Conservation (phyloP, 495 filamentous ascomycete species). For the Annulohypoxylon nitens region DNA sequence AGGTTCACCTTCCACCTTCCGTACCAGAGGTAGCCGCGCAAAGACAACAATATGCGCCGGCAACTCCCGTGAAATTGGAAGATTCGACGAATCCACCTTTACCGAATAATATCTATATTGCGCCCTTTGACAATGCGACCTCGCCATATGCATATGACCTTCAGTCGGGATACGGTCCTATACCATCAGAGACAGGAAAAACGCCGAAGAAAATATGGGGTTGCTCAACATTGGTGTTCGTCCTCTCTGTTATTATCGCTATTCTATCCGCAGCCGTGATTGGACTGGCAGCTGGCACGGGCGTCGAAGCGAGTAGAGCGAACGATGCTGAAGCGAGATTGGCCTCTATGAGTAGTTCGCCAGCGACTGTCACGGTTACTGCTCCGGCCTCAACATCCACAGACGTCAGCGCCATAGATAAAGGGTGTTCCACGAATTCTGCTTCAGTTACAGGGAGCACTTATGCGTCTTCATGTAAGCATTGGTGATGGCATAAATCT, state of each 20-base stretch:
- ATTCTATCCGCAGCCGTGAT: conserved; percentile 59
- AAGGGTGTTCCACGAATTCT: conserved; percentile 54
- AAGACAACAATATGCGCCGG: conserved; percentile 18
- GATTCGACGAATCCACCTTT: conserved; percentile 25
- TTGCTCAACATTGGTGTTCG: conserved; percentile 55
- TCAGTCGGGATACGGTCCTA: conserved; percentile 20
- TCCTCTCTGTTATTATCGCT: conserved; percentile 57
- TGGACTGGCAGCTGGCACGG: conserved; percentile 59
- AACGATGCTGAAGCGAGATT: conserved; percentile 53
- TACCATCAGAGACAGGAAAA: conserved; percentile 34
- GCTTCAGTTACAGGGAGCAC: conserved; percentile 47
- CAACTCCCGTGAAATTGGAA: conserved; percentile 32
- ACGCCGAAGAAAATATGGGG: conserved; percentile 49
- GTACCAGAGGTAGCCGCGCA: conserved; percentile 39
- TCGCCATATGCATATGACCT: conserved; percentile 36
- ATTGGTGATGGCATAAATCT: background rate
- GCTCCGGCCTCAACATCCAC: conserved; percentile 31
- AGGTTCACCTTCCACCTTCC: conserved; percentile 51
- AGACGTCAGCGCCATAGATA: conserved; percentile 47
- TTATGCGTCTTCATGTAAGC: conserved; percentile 49
- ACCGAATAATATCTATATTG: conserved; percentile 28
- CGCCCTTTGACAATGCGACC: conserved; percentile 8
- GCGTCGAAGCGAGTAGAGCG: conserved; percentile 56
- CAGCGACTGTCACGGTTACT: conserved; percentile 45
- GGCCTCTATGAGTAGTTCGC: conserved; percentile 41